These are phyloP conservation scores for Colletotrichum spaethianum DNA, from an alignment of 2,329 filamentous ascomycete genomes.

Conservation along the genomic window DNA sequence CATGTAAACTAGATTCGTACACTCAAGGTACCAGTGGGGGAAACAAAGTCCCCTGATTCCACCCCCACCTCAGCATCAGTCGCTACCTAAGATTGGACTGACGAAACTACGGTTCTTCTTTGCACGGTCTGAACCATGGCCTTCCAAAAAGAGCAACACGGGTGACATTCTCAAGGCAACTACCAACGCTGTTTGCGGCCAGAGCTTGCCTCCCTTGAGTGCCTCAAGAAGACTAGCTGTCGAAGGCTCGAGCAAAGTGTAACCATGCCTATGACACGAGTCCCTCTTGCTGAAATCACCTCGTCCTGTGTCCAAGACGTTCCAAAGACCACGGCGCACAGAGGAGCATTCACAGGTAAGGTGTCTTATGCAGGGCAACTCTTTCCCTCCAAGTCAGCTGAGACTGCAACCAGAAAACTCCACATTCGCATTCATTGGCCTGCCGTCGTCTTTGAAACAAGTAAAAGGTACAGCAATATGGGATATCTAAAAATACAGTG, in stretches of 20 bases:
- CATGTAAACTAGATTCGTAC: background rate
- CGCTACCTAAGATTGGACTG: slow-evolving; percentile 2
- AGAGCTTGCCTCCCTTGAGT: background rate
- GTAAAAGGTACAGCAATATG: slow-evolving; percentile 10
- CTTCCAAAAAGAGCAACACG: background rate
- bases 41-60: background rate
- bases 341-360: background rate
- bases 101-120: slow-evolving; percentile 7
- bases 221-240: background rate
- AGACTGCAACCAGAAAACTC: slow-evolving; percentile 4
- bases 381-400: background rate
- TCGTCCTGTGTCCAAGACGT: background rate
- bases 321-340: background rate
- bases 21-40: too few relatives aligned
- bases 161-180: background rate
- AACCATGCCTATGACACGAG: background rate
- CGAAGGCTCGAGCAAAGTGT: background rate
- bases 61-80: background rate
- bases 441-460: background rate
- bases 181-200: slow-evolving; percentile 9
- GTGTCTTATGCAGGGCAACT: background rate
- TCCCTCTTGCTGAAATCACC: background rate
- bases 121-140: slow-evolving; percentile 2
- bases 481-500: slow-evolving; percentile 36
- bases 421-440: slow-evolving; percentile 1